Evolutionary conservation across 768 basidiomycete genomes (phyloP).

Genomic region (Pisolithus albus): DNA sequence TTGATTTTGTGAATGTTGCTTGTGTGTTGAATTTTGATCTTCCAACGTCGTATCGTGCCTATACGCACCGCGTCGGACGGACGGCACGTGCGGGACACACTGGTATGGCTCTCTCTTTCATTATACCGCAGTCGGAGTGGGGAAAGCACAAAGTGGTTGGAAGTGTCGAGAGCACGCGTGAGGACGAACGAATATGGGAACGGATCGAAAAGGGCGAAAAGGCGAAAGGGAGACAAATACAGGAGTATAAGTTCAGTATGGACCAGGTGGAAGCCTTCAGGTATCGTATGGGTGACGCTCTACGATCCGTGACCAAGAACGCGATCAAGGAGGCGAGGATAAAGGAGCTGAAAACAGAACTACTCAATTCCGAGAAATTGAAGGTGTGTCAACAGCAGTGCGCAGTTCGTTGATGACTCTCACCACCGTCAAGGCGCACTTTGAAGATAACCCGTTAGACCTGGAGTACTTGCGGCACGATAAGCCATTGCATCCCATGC

Average conservation of each 20-base stretch:
- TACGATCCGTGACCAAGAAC: slow-evolving; percentile 80
- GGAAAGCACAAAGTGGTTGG: slow-evolving; percentile 73
- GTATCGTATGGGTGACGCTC: slow-evolving; percentile 96
- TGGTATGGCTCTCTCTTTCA: slow-evolving; percentile 86
- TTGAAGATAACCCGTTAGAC: slow-evolving; percentile 94
- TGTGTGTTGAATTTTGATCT: slow-evolving; percentile 99
- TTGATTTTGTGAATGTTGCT: slow-evolving; percentile 95
- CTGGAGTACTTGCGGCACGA: slow-evolving; percentile 91
- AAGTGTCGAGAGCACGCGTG: slow-evolving; percentile 56
- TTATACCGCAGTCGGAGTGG: slow-evolving; percentile 64
- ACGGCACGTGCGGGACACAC: slow-evolving; percentile 94
- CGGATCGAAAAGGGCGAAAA: slow-evolving; percentile 60
- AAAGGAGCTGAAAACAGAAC: slow-evolving; percentile 89
- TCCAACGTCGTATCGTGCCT: slow-evolving; percentile 79
- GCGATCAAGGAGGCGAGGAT: slow-evolving; percentile 86
- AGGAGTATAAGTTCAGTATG: slow-evolving; percentile 93
- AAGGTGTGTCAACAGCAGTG: slow-evolving; percentile 51
- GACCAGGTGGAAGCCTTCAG: slow-evolving; percentile 95
- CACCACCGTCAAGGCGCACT: slow-evolving; percentile 66
- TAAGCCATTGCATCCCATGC: slow-evolving; percentile 84
- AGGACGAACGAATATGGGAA: slow-evolving; percentile 55
- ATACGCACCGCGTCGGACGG: slow-evolving; percentile 93
- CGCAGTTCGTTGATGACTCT: neutral
- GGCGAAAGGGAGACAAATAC: slow-evolving; percentile 47
- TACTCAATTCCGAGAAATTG: slow-evolving; percentile 92